phyloP scores from a whole-genome alignment of 1,284 basidiomycete genomes.

The Inonotus hispidus region DNA sequence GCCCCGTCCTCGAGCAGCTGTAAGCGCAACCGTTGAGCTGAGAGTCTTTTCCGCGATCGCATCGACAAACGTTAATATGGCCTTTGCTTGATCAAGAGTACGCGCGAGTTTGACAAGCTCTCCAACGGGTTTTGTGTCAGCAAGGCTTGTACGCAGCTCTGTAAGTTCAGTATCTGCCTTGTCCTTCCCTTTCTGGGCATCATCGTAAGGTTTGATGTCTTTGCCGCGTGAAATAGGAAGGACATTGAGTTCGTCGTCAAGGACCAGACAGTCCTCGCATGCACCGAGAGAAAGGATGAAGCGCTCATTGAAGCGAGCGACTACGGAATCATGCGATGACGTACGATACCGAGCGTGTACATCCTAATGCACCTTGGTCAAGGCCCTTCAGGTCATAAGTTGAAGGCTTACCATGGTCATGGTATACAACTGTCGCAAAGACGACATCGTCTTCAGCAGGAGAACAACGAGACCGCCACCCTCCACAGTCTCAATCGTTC shows the following conservation, averaged over 20 bases:
- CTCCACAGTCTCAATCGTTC: conserved; percentile 98
- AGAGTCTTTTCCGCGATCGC: conserved; percentile 90
- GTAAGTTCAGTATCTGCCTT: conserved; percentile 67
- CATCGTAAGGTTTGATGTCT: conserved; percentile 74
- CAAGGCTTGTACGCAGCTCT: conserved; percentile 76
- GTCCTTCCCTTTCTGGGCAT: conserved; percentile 39
- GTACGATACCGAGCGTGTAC: conserved; percentile 93
- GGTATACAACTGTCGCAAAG: conserved; percentile 88
- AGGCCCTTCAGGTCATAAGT: neutral
- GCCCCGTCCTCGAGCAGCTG: conserved; percentile 91
- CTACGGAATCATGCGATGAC: conserved; percentile 83
- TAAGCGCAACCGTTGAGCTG: conserved; percentile 92
- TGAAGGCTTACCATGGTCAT: conserved; percentile 85
- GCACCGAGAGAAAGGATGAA: conserved; percentile 94
- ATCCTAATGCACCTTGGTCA: conserved; percentile 48
- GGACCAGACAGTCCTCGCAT: conserved; percentile 85
- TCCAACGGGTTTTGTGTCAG: conserved; percentile 84
- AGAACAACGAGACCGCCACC: conserved; percentile 93
- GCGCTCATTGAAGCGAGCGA: conserved; percentile 96
- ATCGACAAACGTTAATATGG: conserved; percentile 88
- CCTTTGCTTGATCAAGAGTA: conserved; percentile 91
- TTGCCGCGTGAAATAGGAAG: conserved; percentile 96
- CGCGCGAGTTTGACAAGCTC: conserved; percentile 89
- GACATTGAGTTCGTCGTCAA: conserved; percentile 98
- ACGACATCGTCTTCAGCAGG: conserved; percentile 93